Conservation (phyloP, 176 grass and related monocot genomes). For the Lolium multiflorum region DNA sequence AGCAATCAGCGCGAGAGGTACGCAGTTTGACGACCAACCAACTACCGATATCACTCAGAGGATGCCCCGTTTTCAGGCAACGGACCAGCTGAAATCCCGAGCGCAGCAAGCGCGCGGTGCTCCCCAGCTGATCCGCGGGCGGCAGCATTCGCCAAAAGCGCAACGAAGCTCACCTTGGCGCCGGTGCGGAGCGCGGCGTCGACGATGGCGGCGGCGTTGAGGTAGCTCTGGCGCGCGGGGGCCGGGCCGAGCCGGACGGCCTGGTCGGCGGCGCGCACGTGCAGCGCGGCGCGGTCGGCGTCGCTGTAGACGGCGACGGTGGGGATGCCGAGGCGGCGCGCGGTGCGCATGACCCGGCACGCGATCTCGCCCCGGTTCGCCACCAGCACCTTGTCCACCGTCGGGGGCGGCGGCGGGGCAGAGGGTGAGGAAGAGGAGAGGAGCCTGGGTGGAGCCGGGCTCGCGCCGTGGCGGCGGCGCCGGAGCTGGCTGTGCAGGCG, state of each 20-base stretch:
- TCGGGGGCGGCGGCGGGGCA: not conserved
- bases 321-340: conserved; percentile 64
- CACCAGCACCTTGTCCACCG: conserved; percentile 89
- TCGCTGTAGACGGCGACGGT: conserved; percentile 94
- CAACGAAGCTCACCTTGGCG: conserved; percentile 56
- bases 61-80: not conserved
- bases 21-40: no score
- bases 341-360: conserved; percentile 80
- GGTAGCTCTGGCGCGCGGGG: conserved; percentile 81
- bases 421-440: conserved; percentile 45
- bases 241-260: conserved; percentile 79
- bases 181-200: conserved; percentile 77
- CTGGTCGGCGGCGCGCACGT: conserved; percentile 80
- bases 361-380: conserved; percentile 96
- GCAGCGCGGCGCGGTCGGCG: conserved; percentile 75
- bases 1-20: no score
- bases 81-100: not conserved
- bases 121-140: not conserved
- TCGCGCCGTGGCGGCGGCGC: conserved; percentile 4
- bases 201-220: conserved; percentile 73
- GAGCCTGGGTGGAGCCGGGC: conserved; percentile 11
- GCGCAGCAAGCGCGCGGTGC: not conserved
- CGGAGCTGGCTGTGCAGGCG: conserved; percentile 16
- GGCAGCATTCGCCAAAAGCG: not conserved
- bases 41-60: no score